Evolutionary conservation across 495 filamentous ascomycete species (phyloP), one percentile per base, ranked within the genome.

Genomic region (Penicillium crystallinum): DNA sequence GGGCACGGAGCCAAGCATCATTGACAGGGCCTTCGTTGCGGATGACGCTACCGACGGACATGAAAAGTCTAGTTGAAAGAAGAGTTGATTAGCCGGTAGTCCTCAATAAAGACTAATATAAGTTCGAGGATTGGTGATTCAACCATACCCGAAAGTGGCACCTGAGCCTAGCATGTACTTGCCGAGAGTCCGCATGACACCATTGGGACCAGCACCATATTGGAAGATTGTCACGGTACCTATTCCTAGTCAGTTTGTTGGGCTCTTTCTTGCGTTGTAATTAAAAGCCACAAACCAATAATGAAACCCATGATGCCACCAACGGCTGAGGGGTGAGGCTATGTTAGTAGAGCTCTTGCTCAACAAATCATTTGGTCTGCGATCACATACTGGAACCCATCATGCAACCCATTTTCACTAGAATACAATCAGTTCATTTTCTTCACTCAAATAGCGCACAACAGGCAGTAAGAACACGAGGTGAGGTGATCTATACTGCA

Each of bases 151-250:
- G 66, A 98, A 98, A 31, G 91, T 96, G 19, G 90, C 90, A 38
- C 91, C 90, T 22, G 93, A 97, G n/a, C 89, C 92, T 27, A 91
- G 65, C 93, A 98, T 98, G 67, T 95, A 97, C 72, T 97, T 92
- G 46, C 92, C 92, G 30, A 98, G 73, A 51, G 89, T 95, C 56
- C 93, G 80, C 78, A 95, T 86, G 56, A 95, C 85, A 39, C 93
- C 93, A 61, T 97, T 95, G 4, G 90, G 85, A 11, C 93, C 93
- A 18, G 91, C 88, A 29, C 93, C 93, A 59, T 90, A 93, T 74
- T 93, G 81, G 65, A 97, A 87, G 64, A 98, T 95, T 50, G 90
- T 95, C 59, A 95, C 90, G 29, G 86, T 86, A 61, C 91, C 91
- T 96, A 59, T 5, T 21, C 3, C 23, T 11, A 14, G 27, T 70